Evolutionary conservation across 441 rosid genomes (phyloP), one percentile per base, ranked within the genome.

Genomic region (Geranium incanum): DNA sequence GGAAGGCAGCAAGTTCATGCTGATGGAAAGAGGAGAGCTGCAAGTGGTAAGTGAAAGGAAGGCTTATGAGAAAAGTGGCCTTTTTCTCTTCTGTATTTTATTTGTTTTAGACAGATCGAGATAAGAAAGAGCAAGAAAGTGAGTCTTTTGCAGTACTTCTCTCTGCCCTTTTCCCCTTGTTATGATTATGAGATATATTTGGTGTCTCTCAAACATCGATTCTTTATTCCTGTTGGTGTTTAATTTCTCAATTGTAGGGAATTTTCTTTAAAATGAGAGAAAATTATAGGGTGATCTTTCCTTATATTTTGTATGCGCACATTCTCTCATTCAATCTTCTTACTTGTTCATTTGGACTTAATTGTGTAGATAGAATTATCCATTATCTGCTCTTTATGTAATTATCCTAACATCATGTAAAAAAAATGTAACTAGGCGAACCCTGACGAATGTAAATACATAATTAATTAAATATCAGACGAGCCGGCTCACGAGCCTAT

Each of bases 11-110:
- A 72, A 43, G 73, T 70, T 33, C 71, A 71, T 36, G 81, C 11
- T 7, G 88, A 86, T 68, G 88, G 83, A 6, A 88, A 84, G 78
- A 82, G 88, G 73, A 88, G 84, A 83, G 70, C 77, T 39, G 87
- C 90, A 66, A 68, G 72, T 68, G 72, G 83, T 21, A 84, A 84
- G 88, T 87, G 84, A 85, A 75, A 68, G 59, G 2, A 50, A 50
- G 13, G 59, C 4, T 50, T 16, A 50, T 50, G 59, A 50, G 59
- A 50, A 18, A 50, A 50, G 16, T 50, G 59, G 6, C 6, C 59
- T 48, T 50, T 50, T n/a, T 50, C 6, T 50, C 16, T 18, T 13
- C 15, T 50, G 59, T 50, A 50, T 50, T 50, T 50, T 50, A 50
- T 50, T 48, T 48, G 5, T 50, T 50, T 13, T 50, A 50, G 59